Conservation (phyloP, 352 stramenopile species). For the Pythium monospermum region DNA sequence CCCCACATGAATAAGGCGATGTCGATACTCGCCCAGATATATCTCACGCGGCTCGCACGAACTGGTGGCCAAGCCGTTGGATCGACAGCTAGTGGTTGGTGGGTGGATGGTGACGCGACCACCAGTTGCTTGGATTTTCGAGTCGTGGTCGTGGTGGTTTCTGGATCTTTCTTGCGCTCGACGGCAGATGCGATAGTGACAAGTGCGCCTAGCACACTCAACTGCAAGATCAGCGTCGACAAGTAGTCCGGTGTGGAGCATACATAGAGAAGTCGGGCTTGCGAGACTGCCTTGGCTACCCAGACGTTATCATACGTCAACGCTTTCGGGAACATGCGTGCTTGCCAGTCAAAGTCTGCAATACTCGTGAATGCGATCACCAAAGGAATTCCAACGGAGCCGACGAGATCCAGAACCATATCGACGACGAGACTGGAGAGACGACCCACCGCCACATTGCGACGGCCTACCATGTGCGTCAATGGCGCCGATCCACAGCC, state of each 20-base stretch:
- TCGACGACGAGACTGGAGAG: constrained; percentile 1
- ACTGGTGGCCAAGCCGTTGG: too few species aligned
- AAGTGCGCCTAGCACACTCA: constrained; percentile 5
- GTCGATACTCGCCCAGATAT: too few species aligned
- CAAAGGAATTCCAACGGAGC: constrained; percentile 3
- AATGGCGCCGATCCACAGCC: constrained; percentile 5
- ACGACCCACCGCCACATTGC: background rate
- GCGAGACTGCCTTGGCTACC: background rate
- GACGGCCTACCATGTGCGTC: background rate
- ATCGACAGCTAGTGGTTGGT: too few species aligned
- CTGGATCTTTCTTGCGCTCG: background rate
- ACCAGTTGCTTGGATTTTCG: too few species aligned
- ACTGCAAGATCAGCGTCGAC: constrained; percentile 2
- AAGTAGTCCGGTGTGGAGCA: constrained; percentile 7
- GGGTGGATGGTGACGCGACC: too few species aligned
- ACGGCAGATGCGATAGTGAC: constrained; percentile 2
- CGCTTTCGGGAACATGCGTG: background rate
- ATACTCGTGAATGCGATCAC: background rate
- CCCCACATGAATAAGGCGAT: too few species aligned
- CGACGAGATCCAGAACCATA: constrained; percentile 4
- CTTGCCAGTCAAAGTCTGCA: background rate
- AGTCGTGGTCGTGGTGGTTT: too few species aligned
- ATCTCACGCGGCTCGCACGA: too few species aligned
- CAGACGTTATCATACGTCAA: constrained; percentile 10
- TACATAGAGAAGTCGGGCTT: background rate